Evolutionary conservation across 345 rosid genomes (phyloP), one percentile per base, ranked within the genome.

Genomic region (Gossypium thurberi): DNA sequence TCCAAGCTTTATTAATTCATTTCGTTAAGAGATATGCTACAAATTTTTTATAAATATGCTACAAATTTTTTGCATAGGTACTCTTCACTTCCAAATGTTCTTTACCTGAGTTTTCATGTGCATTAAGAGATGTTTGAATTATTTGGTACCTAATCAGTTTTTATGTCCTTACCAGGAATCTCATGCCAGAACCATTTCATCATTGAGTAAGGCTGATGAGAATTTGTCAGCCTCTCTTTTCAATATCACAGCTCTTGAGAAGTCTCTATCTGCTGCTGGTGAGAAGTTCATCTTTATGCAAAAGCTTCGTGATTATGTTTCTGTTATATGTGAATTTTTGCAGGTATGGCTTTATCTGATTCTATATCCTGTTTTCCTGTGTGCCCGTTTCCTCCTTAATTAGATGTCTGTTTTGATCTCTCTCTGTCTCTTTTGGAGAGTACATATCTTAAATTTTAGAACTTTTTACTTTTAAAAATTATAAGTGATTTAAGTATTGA

Each of bases 271-370:
- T 78, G 94, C 90, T 59, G 97, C 98, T 72, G 93, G 93, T 84
- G 98, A 95, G 90, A 92, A 89, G 97, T 95, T 85, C 92, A 85
- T 95, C 83, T 95, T 91, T 90, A 88, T 91, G 99, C 98, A 95
- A 87, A 91, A 91, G 88, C 93, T 95, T 79, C 96, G 96, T 84
- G 86, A 89, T 89, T 95, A 86, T 84, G 82, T 95, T 84, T 89
- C 99, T 86, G 91, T 88, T 85, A 77, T 91, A 83, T 92, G 98
- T 83, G 94, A 91, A 79, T 92, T 95, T 84, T 86, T 95, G 93
- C 94, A 95, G 98, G 98, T 95, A 92, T 61, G 91, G 72, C 52
- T 77, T 82, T 46, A 77, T 83, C 74, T 84, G 23, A 76, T 80
- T 79, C 78, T 26, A 47, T 61, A 44, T 68, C n/a, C 40, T 75